These are phyloP conservation scores for Fragaria iinumae DNA, from an alignment of 306 rosid species.

Conservation along the genomic window DNA sequence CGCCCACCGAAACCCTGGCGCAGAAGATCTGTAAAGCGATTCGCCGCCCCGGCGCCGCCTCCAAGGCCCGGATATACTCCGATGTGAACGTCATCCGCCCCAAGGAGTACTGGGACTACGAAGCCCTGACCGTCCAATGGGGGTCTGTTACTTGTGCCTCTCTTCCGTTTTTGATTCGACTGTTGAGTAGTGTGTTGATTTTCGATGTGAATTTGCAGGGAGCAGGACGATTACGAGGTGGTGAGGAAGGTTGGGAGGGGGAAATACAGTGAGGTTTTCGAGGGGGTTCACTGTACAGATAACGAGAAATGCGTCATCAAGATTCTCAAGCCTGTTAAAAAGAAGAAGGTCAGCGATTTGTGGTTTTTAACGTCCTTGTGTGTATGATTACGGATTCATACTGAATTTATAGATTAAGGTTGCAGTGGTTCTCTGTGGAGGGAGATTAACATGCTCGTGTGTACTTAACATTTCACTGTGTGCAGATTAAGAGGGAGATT, in stretches of 20 bases:
- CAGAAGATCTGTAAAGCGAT: conserved; percentile 90
- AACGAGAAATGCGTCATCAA: conserved; percentile 81
- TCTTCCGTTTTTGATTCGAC: neutral
- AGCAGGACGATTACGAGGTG: conserved; percentile 94
- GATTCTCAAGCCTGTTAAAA: conserved; percentile 91
- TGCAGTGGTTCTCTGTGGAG: too few species aligned
- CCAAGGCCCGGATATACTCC: conserved; percentile 77
- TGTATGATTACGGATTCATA: neutral
- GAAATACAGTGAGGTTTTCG: conserved; percentile 93
- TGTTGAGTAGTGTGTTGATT: neutral
- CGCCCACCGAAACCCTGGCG: conserved; percentile 60
- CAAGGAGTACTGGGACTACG: conserved; percentile 93
- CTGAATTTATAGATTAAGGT: neutral
- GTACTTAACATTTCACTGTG: conserved; percentile 10
- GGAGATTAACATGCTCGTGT: too few species aligned
- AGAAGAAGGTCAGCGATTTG: conserved; percentile 63
- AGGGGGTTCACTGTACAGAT: conserved; percentile 83
- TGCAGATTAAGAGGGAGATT: conserved; percentile 93
- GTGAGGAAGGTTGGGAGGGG: conserved; percentile 97
- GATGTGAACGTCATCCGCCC: conserved; percentile 91
- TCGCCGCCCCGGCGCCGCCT: conserved; percentile 98
- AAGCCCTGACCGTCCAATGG: conserved; percentile 92
- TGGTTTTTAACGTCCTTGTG: neutral
- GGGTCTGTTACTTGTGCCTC: conserved; percentile 44
- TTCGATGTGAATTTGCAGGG: conserved; percentile 37